Evolutionary conservation across 2,329 filamentous ascomycete species (phyloP).

Genomic region (Colletotrichum agaves): DNA sequence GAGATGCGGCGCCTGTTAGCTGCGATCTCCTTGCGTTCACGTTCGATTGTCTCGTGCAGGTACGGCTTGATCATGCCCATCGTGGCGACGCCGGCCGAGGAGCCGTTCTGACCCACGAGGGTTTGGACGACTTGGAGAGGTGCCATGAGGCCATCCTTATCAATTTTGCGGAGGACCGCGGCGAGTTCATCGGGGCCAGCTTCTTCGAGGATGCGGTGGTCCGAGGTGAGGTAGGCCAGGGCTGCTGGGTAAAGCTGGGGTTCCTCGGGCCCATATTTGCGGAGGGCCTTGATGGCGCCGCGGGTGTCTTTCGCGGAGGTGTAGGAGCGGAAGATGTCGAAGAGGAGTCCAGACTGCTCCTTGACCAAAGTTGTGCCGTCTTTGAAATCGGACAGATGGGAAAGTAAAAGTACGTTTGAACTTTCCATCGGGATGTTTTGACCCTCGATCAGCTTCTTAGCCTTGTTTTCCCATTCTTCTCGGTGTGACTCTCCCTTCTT

Average conservation of each 20-base stretch:
- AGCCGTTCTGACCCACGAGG: constrained; percentile 69
- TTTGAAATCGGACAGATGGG: constrained; percentile 88
- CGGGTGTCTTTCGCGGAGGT: constrained; percentile 91
- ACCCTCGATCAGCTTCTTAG: constrained; percentile 86
- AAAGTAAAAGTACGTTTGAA: constrained; percentile 92
- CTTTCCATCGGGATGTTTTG: constrained; percentile 88
- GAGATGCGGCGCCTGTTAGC: constrained; percentile 82
- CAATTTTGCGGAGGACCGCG: constrained; percentile 83
- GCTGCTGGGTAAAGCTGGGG: constrained; percentile 93
- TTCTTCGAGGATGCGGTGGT: constrained; percentile 82
- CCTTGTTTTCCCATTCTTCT: constrained; percentile 88
- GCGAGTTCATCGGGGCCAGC: constrained; percentile 86
- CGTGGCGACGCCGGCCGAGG: constrained; percentile 76
- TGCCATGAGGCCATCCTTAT: constrained; percentile 91
- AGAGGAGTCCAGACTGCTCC: constrained; percentile 90
- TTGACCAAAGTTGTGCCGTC: constrained; percentile 93
- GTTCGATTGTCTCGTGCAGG: constrained; percentile 86
- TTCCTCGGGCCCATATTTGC: constrained; percentile 91
- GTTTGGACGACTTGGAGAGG: constrained; percentile 97
- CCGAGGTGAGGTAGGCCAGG: constrained; percentile 91
- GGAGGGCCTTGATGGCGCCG: constrained; percentile 88
- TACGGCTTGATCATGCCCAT: constrained; percentile 99
- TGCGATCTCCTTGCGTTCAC: constrained; percentile 86
- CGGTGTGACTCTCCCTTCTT: constrained; percentile 74
- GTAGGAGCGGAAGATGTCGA: constrained; percentile 97